Percentiles rank a stretch among this genome's conserved stretches.
Evolutionary conservation across 305 asterid species (phyloP).

Genomic region (Plantago coronopus): DNA sequence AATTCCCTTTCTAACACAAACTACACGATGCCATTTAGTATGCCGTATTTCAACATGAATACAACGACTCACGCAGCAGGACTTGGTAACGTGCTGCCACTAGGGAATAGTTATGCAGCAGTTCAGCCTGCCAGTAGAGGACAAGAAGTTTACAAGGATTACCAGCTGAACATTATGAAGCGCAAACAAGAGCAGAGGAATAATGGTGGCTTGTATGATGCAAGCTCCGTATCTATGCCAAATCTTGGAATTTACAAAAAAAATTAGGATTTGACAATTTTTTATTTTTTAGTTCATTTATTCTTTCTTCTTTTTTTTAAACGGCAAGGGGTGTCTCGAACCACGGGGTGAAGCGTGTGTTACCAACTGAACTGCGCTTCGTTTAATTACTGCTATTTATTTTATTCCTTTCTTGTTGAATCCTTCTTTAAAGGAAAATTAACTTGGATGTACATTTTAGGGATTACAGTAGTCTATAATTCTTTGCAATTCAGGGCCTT

Average conservation of each 20-base stretch:
- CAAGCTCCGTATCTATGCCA: constrained; percentile 22
- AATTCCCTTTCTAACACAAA: constrained; percentile 20
- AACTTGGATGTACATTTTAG: too few relatives aligned
- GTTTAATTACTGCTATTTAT: too few relatives aligned
- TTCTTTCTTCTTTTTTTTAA: too few relatives aligned
- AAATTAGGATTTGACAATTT: constrained; percentile 14
- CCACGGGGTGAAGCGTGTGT: too few relatives aligned
- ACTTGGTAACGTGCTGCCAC: constrained; percentile 24
- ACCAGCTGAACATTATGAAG: constrained; percentile 26
- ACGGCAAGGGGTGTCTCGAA: too few relatives aligned
- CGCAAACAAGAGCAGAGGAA: constrained; percentile 55
- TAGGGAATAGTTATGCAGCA: constrained; percentile 23
- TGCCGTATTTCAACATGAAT: too few relatives aligned
- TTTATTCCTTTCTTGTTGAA: too few relatives aligned
- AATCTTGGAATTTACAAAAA: constrained; percentile 34
- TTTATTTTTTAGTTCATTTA: too few relatives aligned
- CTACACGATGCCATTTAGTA: constrained; percentile 22
- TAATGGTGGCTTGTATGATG: constrained; percentile 26
- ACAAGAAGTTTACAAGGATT: constrained; percentile 21
- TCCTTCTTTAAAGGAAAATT: too few relatives aligned
- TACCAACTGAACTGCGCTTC: too few relatives aligned
- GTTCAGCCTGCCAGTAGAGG: constrained; percentile 24
- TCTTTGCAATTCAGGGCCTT: too few relatives aligned
- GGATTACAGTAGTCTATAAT: too few relatives aligned
- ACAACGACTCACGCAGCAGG: constrained; percentile 25